Conservation (phyloP, 2,329 filamentous ascomycete genomes). For the Fonsecaea erecta region DNA sequence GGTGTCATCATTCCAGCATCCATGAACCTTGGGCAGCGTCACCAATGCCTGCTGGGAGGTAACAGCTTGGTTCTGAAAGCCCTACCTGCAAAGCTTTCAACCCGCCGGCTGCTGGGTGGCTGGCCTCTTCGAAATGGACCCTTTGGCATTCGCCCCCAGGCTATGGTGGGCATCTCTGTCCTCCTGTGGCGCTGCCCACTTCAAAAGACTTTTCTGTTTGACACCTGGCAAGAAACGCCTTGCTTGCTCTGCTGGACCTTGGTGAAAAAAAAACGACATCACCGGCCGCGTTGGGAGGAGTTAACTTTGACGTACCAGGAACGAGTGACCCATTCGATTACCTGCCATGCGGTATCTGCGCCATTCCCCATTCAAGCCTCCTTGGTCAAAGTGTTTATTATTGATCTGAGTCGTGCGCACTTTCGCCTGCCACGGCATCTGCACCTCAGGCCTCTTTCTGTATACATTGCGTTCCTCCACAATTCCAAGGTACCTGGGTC, state of each 20-base stretch:
- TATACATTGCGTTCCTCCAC: slow-evolving; percentile 29
- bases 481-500: slow-evolving; percentile 28
- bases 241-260: slow-evolving; percentile 24
- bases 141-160: slow-evolving; percentile 21
- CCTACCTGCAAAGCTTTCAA: slow-evolving; percentile 5
- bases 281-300: slow-evolving; percentile 28
- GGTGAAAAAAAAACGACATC: slow-evolving; percentile 27
- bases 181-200: slow-evolving; percentile 34
- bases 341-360: slow-evolving; percentile 26
- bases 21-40: slow-evolving; percentile 30
- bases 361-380: slow-evolving; percentile 29
- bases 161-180: slow-evolving; percentile 25
- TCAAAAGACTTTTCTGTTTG: slow-evolving; percentile 24
- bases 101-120: slow-evolving; percentile 21
- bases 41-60: slow-evolving; percentile 10
- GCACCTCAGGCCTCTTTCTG: slow-evolving; percentile 31
- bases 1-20: slow-evolving; percentile 25
- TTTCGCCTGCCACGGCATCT: slow-evolving; percentile 34
- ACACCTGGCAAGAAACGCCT: slow-evolving; percentile 22
- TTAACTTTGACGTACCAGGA: slow-evolving; percentile 33
- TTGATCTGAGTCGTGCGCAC: slow-evolving; percentile 25
- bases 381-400: slow-evolving; percentile 28
- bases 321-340: slow-evolving; percentile 26
- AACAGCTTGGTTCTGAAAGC: slow-evolving; percentile 18
- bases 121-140: slow-evolving; percentile 25